Evolutionary conservation across 305 asterid genomes (phyloP).

Genomic region (Ruellia speciosa): DNA sequence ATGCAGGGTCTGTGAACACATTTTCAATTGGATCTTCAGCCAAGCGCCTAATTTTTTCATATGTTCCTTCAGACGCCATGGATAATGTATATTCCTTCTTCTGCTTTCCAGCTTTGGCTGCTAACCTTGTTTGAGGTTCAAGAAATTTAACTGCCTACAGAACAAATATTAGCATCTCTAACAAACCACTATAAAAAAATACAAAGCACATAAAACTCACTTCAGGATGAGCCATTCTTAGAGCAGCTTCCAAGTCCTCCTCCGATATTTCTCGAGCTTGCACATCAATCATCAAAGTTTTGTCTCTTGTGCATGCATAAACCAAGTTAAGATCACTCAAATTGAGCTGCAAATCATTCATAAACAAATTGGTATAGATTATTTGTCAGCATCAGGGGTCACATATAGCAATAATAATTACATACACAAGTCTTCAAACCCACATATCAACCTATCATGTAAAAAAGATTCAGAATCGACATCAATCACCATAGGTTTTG

Average conservation of each 20-base stretch:
- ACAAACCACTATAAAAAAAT: constrained; percentile 16
- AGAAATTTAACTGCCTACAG: constrained; percentile 79
- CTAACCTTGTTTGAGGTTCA: constrained; percentile 87
- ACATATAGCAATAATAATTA: constrained; percentile 6
- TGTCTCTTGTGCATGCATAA: constrained; percentile 95
- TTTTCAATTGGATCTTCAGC: constrained; percentile 80
- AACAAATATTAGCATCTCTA: constrained; percentile 26
- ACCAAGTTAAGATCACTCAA: constrained; percentile 90
- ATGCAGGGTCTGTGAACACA: constrained; percentile 83
- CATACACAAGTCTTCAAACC: constrained; percentile 1
- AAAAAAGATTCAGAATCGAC: too few relatives aligned
- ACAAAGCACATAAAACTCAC: constrained; percentile 36
- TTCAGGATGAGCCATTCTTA: constrained; percentile 92
- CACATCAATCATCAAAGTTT: constrained; percentile 95
- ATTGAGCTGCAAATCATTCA: constrained; percentile 60
- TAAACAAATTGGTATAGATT: constrained; percentile 17
- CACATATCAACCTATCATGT: too few relatives aligned
- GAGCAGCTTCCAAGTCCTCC: constrained; percentile 78
- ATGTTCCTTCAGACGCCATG: constrained; percentile 56
- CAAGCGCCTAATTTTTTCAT: constrained; percentile 68
- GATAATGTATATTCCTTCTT: constrained; percentile 72
- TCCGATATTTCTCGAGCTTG: constrained; percentile 88
- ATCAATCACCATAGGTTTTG: not conserved
- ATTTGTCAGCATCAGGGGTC: constrained; percentile 5
- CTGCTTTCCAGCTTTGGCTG: constrained; percentile 81